Evolutionary conservation across 2,329 filamentous ascomycete genomes (phyloP).

Genomic region (Sphaerulina vaccinii): DNA sequence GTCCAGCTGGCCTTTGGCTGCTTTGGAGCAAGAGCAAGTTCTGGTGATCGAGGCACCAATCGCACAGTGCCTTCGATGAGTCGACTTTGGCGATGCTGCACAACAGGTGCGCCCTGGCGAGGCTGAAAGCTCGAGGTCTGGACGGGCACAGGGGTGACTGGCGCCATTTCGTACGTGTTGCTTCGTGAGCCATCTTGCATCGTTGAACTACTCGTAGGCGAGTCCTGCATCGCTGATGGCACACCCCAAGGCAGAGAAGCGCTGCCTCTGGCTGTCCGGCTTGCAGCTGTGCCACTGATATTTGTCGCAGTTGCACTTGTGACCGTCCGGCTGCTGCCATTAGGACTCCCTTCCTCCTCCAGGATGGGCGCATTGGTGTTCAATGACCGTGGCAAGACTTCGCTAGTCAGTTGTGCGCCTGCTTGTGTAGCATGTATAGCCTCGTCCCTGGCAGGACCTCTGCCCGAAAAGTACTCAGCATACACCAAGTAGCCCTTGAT

Average conservation of each 20-base stretch:
- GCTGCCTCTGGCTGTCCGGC: conserved; percentile 2
- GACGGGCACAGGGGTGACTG: conserved; percentile 7
- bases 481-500: conserved; percentile 50
- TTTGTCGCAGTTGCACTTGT: conserved; percentile 42
- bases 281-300: conserved; percentile 23
- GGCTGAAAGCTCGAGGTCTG: conserved; percentile 7
- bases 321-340: conserved; percentile 39
- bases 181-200: neutral
- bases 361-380: conserved; percentile 33
- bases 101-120: conserved; percentile 1
- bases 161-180: neutral
- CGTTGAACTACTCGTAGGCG: conserved; percentile 12
- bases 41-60: conserved; percentile 29
- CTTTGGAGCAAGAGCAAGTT: conserved; percentile 50
- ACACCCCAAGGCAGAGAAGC: conserved; percentile 15
- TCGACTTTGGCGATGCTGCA: conserved; percentile 6
- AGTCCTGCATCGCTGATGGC: conserved; percentile 8
- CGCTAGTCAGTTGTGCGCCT: conserved; percentile 33
- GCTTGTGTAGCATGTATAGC: conserved; percentile 42
- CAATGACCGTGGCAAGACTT: conserved; percentile 32
- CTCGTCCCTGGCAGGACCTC: conserved; percentile 45
- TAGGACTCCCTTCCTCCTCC: conserved; percentile 30
- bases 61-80: conserved; percentile 11
- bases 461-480: conserved; percentile 49
- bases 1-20: conserved; percentile 38